phyloP scores from a whole-genome alignment of 2,329 filamentous ascomycete genomes.

The Penicillium sp. region DNA sequence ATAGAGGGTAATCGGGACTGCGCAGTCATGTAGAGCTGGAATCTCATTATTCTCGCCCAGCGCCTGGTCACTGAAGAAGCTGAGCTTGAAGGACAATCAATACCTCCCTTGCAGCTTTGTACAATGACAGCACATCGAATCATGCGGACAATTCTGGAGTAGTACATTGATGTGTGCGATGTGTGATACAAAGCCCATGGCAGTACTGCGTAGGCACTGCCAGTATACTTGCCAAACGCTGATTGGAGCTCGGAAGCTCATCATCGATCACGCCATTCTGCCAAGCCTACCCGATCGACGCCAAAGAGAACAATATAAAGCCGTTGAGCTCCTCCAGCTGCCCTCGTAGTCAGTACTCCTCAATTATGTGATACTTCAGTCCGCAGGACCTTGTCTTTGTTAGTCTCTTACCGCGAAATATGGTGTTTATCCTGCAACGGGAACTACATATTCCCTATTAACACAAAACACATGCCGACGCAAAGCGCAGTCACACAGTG shows the following conservation, averaged over 20 bases:
- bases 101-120: not conserved
- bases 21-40: not conserved
- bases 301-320: constrained; percentile 29
- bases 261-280: constrained; percentile 34
- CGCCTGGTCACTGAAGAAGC: not conserved
- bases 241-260: constrained; percentile 10
- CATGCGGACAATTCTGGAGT: no score
- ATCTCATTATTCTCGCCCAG: not conserved
- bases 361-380: not conserved
- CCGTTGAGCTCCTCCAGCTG: constrained; percentile 19
- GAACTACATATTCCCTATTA: not conserved
- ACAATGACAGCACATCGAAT: no score
- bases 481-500: constrained; percentile 28
- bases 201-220: no score
- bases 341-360: constrained; percentile 1
- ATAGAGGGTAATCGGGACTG: not conserved
- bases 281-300: constrained; percentile 28
- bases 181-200: not conserved
- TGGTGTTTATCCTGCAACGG: not conserved
- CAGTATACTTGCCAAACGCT: not conserved
- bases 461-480: constrained; percentile 20
- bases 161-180: not conserved
- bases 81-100: not conserved
- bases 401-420: not conserved
- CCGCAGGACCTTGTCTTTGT: not conserved